Percentiles rank a stretch among this genome's conserved stretches.
Conservation (phyloP, 129 eudicot species). For the Flaveria trinervia region DNA sequence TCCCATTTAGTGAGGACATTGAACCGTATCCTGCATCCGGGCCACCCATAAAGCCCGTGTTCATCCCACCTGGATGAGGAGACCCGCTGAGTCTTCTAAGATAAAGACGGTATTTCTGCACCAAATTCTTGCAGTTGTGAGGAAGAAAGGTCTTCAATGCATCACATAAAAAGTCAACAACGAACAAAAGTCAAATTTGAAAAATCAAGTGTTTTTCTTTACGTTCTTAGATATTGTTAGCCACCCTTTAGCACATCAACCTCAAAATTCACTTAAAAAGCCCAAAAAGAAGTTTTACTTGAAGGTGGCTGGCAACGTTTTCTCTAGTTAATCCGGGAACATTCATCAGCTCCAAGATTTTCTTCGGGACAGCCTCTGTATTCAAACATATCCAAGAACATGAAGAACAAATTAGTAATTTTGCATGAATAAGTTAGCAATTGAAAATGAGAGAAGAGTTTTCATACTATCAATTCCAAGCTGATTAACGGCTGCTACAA, state of each 20-base stretch:
- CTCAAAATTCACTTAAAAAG: not conserved
- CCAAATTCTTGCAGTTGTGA: constrained; percentile 46
- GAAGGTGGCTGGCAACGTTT: constrained; percentile 98
- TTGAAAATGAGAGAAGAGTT: not conserved
- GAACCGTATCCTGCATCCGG: constrained; percentile 61
- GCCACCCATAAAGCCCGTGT: constrained; percentile 64
- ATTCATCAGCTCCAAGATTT: constrained; percentile 94
- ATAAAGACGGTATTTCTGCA: constrained; percentile 96
- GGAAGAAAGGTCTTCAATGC: constrained; percentile 47
- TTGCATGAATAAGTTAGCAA: not conserved
- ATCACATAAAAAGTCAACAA: constrained; percentile 43
- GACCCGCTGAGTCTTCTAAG: constrained; percentile 95
- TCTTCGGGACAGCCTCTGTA: constrained; percentile 98
- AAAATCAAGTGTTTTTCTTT: constrained; percentile 2
- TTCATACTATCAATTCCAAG: constrained; percentile 63
- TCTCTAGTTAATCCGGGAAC: constrained; percentile 93
- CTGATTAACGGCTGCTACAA: constrained; percentile 69
- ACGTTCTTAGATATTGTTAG: not conserved
- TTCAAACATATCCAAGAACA: constrained; percentile 1
- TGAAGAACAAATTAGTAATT: constrained; percentile 16
- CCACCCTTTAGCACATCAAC: constrained; percentile 14
- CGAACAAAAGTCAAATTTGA: constrained; percentile 34
- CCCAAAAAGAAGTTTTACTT: constrained; percentile 50
- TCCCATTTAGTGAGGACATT: constrained; percentile 62
- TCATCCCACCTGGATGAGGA: constrained; percentile 71